A percentile compares a stretch with the other conserved stretches of the same genome.
Conservation (phyloP, 2,329 filamentous ascomycete species). For the Phaeosphaeriaceae sp. region DNA sequence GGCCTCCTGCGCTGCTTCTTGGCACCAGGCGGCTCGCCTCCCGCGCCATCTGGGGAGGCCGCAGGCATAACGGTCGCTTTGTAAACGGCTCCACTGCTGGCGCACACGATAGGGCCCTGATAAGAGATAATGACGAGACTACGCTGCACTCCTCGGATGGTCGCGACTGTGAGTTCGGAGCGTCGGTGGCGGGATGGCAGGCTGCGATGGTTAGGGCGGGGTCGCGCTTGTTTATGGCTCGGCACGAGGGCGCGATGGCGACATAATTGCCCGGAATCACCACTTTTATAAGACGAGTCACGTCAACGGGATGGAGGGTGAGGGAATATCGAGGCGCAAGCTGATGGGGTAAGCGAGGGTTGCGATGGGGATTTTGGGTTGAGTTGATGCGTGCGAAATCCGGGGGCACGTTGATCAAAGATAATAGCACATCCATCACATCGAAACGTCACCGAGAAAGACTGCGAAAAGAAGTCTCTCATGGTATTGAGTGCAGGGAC, state of each 20-base stretch:
- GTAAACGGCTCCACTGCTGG: not conserved
- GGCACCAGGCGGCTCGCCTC: conserved; percentile 3
- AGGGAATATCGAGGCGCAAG: not conserved
- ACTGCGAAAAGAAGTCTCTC: too few species aligned
- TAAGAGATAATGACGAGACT: not conserved
- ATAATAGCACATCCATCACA: too few species aligned
- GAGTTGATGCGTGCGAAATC: not conserved
- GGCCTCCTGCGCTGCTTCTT: conserved; percentile 11
- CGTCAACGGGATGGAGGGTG: not conserved
- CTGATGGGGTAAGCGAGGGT: not conserved
- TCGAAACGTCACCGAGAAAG: too few species aligned
- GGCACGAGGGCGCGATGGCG: conserved; percentile 1
- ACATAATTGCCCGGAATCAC: conserved; percentile 2
- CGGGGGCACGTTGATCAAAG: too few species aligned
- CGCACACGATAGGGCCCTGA: not conserved
- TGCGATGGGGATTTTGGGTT: too few species aligned
- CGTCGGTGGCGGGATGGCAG: conserved; percentile 1
- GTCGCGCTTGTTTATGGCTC: conserved; percentile 3
- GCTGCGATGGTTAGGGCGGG: not conserved
- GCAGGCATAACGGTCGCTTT: conserved; percentile 2
- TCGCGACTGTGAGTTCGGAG: conserved; percentile 3
- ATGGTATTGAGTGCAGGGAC: too few species aligned
- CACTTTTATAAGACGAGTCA: not conserved
- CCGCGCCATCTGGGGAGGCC: conserved; percentile 3
- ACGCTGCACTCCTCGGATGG: conserved; percentile 4